Evolutionary conservation across 2,329 filamentous ascomycete genomes (phyloP).

Genomic region (Penicillium sp.): DNA sequence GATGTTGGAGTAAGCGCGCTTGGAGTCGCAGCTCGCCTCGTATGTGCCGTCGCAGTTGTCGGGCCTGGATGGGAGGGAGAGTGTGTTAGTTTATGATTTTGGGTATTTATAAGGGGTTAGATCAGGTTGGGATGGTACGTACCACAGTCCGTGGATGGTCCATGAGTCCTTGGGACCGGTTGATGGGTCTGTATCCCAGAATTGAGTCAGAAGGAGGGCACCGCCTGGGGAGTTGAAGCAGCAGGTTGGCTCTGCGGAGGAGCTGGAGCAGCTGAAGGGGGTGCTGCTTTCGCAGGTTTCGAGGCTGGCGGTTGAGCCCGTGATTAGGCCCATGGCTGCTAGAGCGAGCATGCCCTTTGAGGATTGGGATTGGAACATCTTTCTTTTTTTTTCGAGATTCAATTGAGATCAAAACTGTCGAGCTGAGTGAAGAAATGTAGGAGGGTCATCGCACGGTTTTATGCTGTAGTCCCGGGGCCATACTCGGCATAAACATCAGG

Average conservation of each 20-base stretch:
- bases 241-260: conserved; percentile 44
- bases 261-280: conserved; percentile 50
- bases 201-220: conserved; percentile 50
- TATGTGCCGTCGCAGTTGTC: conserved; percentile 52
- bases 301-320: conserved; percentile 19
- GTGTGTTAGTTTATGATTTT: background rate
- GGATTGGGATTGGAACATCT: conserved; percentile 4
- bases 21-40: conserved; percentile 48
- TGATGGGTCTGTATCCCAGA: conserved; percentile 51
- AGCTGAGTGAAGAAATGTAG: background rate
- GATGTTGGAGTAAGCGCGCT: conserved; percentile 51
- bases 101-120: background rate
- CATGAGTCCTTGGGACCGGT: conserved; percentile 49
- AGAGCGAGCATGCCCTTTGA: conserved; percentile 22
- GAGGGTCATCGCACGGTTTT: background rate
- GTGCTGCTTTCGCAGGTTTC: conserved; percentile 28
- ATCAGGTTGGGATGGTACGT: conserved; percentile 10
- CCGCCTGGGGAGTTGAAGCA: conserved; percentile 54
- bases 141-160: conserved; percentile 53
- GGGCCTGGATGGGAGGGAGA: conserved; percentile 27
- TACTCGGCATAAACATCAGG: conserved; percentile 3
- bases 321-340: conserved; percentile 14
- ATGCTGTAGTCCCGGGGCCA: background rate
- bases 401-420: background rate
- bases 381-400: background rate